These are phyloP conservation scores for Zygoascus ofunaensis DNA, from an alignment of 805 yeast genomes.

Conservation along the genomic window DNA sequence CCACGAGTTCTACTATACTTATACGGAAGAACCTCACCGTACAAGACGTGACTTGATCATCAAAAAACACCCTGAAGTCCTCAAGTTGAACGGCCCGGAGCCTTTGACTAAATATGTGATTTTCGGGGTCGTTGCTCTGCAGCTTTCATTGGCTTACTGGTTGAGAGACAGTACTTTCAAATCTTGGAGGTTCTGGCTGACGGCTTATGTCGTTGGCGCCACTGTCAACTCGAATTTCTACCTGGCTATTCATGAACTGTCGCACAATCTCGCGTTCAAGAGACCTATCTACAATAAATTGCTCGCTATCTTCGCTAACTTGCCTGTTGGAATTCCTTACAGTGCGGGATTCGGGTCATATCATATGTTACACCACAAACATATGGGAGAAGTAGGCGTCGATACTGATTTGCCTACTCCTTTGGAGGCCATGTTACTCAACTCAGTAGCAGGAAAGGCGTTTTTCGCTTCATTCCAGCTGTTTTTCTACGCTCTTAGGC, in stretches of 20 bases:
- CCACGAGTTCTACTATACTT: conserved; percentile 73
- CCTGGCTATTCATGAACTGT: conserved; percentile 79
- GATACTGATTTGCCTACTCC: conserved; percentile 86
- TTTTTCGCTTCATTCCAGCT: conserved; percentile 87
- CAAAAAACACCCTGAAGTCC: conserved; percentile 67
- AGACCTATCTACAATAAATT: conserved; percentile 68
- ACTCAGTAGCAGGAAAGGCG: conserved; percentile 76
- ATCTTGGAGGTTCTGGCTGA: conserved; percentile 43
- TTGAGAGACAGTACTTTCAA: conserved; percentile 48
- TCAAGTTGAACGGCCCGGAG: conserved; percentile 76
- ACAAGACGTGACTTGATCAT: conserved; percentile 63
- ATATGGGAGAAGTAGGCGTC: conserved; percentile 69
- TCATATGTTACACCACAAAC: conserved; percentile 86
- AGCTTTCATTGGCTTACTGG: conserved; percentile 52
- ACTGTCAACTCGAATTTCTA: conserved; percentile 78
- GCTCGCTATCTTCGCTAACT: conserved; percentile 65
- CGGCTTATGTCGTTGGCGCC: conserved; percentile 78
- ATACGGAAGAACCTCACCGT: conserved; percentile 72
- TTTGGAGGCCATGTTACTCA: conserved; percentile 63
- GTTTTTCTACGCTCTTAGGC: conserved; percentile 81
- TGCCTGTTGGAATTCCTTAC: conserved; percentile 87
- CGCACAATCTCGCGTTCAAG: conserved; percentile 77
- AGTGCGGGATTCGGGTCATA: conserved; percentile 84
- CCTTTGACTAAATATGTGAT: conserved; percentile 77
- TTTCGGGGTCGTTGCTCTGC: conserved; percentile 55